Base-by-base conservation (phyloP, 371 early-diverging fungal species). In the Rhizopus delemar region DNA sequence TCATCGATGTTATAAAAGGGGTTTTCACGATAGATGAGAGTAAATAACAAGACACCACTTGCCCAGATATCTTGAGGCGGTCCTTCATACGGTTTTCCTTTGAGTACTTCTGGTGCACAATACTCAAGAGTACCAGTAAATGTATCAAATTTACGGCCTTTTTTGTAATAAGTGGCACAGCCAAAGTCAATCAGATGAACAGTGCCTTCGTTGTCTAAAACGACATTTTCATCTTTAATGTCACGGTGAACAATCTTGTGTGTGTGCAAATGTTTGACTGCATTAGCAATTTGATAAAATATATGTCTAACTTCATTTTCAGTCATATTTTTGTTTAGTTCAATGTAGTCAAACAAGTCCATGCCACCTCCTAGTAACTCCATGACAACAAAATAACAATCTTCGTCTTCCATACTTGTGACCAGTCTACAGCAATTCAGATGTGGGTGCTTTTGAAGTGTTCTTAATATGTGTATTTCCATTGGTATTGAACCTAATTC, bases 31-130 rank as follows among this genome's bases (percentile, higher is more conserved):
- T 75, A 85, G 22, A 86, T 73, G 63, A 90, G 73, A 12, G 90
- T 90, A 63, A 86, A 92, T 51, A 93, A 59, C 38, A 92, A 72
- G 43, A 91, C 77, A 1, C 91, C 92, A 3, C 88, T 59, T 1
- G 90, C 82, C 90, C 93, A 93, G 35, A 88, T 81, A 62, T 93
- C 93, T 61, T 88, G 90, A 36, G 84, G 86, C 43, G 74, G 77
- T 0, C 87, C 88, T 34, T 81, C 76, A 57, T 89, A 89, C 50
- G 79, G 73, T 39, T 81, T 69, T 41, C 89, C 89, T 16, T 73
- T 67, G 35, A 88, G 53, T 0, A 88, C 73, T 63, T 89, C 89
- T 3, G 89, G 87, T 5, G 89, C 81, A 29, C 82, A 83, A 63
- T 85, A 89, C 16, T 85, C 85, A 13, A 85, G 53, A 2, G 89